These are phyloP conservation scores for Selaginella moellendorffii DNA, from an alignment of 75 land plant genomes.

Conservation along the genomic window DNA sequence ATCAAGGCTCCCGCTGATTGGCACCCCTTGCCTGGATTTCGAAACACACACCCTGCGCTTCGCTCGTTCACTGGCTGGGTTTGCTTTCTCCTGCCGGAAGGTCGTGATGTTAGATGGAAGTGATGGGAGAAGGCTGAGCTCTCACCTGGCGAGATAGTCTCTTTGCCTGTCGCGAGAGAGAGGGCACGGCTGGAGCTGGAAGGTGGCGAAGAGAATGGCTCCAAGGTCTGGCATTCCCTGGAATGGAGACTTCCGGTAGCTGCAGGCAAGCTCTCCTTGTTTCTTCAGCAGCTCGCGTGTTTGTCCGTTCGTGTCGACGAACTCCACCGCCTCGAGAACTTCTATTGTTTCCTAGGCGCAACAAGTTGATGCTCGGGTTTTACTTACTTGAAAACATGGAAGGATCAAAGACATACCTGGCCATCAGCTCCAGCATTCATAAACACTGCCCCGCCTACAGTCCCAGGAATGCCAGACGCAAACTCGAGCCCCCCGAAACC, in stretches of 20 bases:
- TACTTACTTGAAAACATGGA: background rate
- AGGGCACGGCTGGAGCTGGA: conserved; percentile 20
- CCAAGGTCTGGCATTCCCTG: conserved; percentile 35
- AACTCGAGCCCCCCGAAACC: conserved; percentile 70
- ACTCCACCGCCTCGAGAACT: conserved; percentile 39
- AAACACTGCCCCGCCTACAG: conserved; percentile 59
- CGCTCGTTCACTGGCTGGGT: conserved; percentile 38
- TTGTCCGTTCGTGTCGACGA: conserved; percentile 29
- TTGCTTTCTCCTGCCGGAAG: conserved; percentile 28
- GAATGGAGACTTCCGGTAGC: conserved; percentile 51
- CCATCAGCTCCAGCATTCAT: conserved; percentile 78
- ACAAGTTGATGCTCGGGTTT: background rate
- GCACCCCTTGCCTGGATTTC: conserved; percentile 34
- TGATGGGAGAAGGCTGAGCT: background rate
- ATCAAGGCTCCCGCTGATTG: conserved; percentile 48
- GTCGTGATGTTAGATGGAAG: background rate
- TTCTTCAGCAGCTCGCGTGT: conserved; percentile 12
- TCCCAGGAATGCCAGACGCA: conserved; percentile 69
- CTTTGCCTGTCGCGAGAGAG: conserved; percentile 21
- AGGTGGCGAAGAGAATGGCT: conserved; percentile 55
- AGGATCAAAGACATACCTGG: conserved; percentile 25
- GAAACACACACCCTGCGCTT: conserved; percentile 58
- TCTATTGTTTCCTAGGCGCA: conserved; percentile 38
- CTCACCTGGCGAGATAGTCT: conserved; percentile 33
- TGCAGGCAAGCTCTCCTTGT: conserved; percentile 24